Evolutionary conservation across 192 early-diverging fungal genomes (phyloP).

Genomic region (Spizellomyces punctatus): DNA sequence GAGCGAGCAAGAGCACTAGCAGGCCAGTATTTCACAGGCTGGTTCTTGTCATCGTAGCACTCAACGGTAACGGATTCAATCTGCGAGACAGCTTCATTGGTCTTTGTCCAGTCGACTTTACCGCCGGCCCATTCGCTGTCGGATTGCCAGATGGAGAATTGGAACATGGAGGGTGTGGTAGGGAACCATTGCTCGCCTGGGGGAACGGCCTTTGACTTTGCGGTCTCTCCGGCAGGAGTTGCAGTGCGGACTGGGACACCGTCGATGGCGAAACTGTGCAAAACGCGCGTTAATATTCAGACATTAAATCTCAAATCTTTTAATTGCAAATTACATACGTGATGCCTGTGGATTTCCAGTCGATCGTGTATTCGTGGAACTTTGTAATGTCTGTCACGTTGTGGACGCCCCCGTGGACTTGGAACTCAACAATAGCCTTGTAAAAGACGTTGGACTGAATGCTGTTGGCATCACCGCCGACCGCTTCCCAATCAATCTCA

Average conservation of each 20-base stretch:
- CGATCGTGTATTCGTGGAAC: conserved; percentile 34
- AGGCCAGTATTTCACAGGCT: conserved; percentile 19
- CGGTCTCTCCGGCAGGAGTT: neutral
- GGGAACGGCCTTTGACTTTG: neutral
- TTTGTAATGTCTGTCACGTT: neutral
- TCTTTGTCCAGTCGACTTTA: conserved; percentile 32
- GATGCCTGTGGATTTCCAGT: conserved; percentile 30
- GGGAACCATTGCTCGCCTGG: conserved; percentile 35
- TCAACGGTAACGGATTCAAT: conserved; percentile 35
- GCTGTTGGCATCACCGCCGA: conserved; percentile 19
- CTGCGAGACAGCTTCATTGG: conserved; percentile 16
- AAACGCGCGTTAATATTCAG: conserved; percentile 13
- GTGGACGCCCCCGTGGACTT: conserved; percentile 8
- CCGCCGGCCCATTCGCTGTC: conserved; percentile 19
- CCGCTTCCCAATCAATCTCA: conserved; percentile 55
- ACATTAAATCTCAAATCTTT: neutral
- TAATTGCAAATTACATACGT: neutral
- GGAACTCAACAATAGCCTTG: conserved; percentile 29
- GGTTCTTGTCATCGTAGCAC: conserved; percentile 29
- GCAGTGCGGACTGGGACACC: conserved; percentile 15
- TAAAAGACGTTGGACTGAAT: conserved; percentile 47
- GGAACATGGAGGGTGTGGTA: conserved; percentile 38
- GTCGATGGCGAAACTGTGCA: conserved; percentile 34
- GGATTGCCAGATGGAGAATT: conserved; percentile 48
- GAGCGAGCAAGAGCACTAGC: neutral